Evolutionary conservation across 2,329 filamentous ascomycete species (phyloP), one percentile per base, ranked within the genome.

Genomic region (Xylariaceae sp.): DNA sequence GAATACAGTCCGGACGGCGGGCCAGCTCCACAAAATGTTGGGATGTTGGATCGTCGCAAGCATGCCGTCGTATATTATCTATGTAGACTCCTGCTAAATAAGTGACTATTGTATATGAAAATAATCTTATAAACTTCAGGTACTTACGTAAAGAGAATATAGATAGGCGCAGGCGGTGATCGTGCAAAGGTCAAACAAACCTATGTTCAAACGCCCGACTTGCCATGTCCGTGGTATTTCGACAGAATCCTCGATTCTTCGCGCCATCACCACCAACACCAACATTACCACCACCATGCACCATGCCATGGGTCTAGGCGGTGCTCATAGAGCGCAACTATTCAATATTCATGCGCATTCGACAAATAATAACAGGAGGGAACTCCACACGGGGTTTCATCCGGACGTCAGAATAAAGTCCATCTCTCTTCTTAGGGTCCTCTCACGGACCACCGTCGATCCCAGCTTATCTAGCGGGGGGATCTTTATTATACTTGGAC

Each of bases 401-500:
- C 40, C 21, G 20, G 44, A 53, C 40, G 50, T 48, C 37, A 48
- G 44, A 53, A n/a, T 43, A 48, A 48, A 44, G 32, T 43, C 44
- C 21, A 20, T 26, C 20, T 32, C 20, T 29, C 32, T 29, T 45
- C 29, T 10, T n/a, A 20, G 49, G 42, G 43, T 44, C 48, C 47
- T 45, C n/a, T 55, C 51, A 57, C 58, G 51, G 56, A 52, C 52
- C 52, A 55, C 50, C 16, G 14, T 41, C 21, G 42, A 52, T 52
- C 49, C 45, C 20, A 52, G 44, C 49, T 52, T 46, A 52, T 52
- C 49, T 52, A 37, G 32, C 32, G 32, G 32, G 32, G 32, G 32
- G 5, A 37, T 37, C 32, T 37, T 10, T 37, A 12, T 37, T 7
- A 37, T 37, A 7, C 32, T 29, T n/a, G n/a, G n/a, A 37, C 14